phyloP scores from a whole-genome alignment of 1,284 basidiomycete species.

The Ustilago sp. region DNA sequence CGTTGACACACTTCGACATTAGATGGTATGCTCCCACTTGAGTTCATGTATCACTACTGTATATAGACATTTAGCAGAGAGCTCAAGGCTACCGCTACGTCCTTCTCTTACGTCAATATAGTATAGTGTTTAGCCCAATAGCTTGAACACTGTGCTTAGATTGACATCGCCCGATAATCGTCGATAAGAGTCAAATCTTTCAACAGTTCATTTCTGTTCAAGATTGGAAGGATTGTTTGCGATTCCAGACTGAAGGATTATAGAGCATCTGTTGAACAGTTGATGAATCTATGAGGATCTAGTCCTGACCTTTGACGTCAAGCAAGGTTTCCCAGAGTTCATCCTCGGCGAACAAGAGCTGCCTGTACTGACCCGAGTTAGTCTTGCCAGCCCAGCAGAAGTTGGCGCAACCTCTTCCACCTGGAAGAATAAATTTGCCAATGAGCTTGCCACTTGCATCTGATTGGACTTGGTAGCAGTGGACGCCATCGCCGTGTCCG shows the following conservation, averaged over 20 bases:
- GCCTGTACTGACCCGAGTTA: constrained; percentile 24
- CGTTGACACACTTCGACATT: no score
- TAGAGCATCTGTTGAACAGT: background rate
- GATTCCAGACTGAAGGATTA: background rate
- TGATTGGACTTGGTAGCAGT: constrained; percentile 42
- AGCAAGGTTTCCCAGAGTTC: constrained; percentile 52
- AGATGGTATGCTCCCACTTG: no score
- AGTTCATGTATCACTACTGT: no score
- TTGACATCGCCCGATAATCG: no score
- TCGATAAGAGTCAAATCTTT: no score
- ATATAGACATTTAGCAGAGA: no score
- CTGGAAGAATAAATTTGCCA: constrained; percentile 50
- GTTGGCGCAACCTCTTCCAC: constrained; percentile 50
- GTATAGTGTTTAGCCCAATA: no score
- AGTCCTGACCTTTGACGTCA: constrained; percentile 45
- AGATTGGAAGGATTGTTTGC: background rate
- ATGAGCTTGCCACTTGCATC: constrained; percentile 45
- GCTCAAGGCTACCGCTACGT: no score
- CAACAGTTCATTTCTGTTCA: no score
- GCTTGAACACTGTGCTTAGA: no score
- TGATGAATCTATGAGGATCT: background rate
- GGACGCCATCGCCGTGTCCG: constrained; percentile 50
- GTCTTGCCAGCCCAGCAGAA: constrained; percentile 54
- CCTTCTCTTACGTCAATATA: no score
- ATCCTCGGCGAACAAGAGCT: constrained; percentile 52